Conservation (phyloP, 2,329 filamentous ascomycete species). For the Magnaporthiopsis rhizophila region DNA sequence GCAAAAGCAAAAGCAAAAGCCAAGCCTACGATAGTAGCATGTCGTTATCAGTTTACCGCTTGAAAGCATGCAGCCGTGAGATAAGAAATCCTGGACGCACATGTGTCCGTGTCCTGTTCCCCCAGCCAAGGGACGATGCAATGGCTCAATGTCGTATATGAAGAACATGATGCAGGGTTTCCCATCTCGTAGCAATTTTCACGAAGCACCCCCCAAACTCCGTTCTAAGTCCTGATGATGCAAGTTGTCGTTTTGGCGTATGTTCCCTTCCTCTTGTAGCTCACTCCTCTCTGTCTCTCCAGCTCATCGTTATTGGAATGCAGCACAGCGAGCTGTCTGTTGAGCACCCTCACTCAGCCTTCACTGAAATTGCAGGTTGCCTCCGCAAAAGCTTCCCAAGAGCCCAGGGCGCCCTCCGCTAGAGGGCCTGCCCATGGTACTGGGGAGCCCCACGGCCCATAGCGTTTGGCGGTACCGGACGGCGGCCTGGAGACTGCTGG, state of each 20-base stretch:
- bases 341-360: background rate
- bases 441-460: conserved; percentile 18
- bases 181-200: conserved; percentile 7
- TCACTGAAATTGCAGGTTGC: background rate
- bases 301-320: background rate
- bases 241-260: background rate
- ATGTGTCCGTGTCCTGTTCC: background rate
- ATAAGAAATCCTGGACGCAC: background rate
- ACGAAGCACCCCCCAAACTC: background rate
- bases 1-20: background rate
- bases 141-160: background rate
- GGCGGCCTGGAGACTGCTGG: conserved; percentile 17
- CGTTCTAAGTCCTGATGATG: background rate
- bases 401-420: conserved; percentile 10
- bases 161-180: background rate
- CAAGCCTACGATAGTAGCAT: background rate
- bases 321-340: background rate
- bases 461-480: conserved; percentile 11
- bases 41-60: background rate
- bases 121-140: conserved; percentile 4
- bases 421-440: conserved; percentile 25
- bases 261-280: background rate
- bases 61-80: background rate
- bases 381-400: background rate
- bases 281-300: background rate